A percentile compares a stretch with the other conserved stretches of the same genome.
phyloP scores from a whole-genome alignment of 163 green algal species.

The Smithsoniella earleae region DNA sequence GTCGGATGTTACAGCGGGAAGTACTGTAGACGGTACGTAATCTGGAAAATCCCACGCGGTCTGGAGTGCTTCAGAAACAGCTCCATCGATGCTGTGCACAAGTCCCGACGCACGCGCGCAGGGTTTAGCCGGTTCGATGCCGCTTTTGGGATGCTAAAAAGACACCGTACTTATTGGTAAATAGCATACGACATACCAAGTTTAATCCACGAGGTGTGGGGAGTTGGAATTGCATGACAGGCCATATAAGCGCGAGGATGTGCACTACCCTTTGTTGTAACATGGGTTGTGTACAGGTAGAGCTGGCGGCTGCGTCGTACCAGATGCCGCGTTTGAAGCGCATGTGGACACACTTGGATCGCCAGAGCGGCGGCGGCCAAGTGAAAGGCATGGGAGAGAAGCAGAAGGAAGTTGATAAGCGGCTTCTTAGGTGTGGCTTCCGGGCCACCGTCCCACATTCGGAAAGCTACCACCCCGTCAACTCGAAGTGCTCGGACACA shows the following conservation, averaged over 20 bases:
- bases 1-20: no score
- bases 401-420: slow-evolving; percentile 95
- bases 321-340: slow-evolving; percentile 86
- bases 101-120: neutral
- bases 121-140: neutral
- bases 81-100: neutral
- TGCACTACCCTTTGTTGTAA: no score
- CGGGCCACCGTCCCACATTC: no score
- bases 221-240: no score
- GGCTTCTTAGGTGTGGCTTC: slow-evolving; percentile 59
- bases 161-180: neutral
- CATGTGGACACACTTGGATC: slow-evolving; percentile 93
- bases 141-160: neutral
- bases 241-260: no score
- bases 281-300: slow-evolving; percentile 63
- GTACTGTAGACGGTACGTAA: no score
- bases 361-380: slow-evolving; percentile 61
- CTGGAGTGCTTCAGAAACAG: no score
- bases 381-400: slow-evolving; percentile 96
- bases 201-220: no score
- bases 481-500: no score
- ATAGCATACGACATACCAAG: neutral
- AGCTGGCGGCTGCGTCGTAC: slow-evolving; percentile 85
- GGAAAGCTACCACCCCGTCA: no score
- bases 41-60: no score